Conservation (phyloP, 306 rosid genomes). For the Lathyrus aphaca region DNA sequence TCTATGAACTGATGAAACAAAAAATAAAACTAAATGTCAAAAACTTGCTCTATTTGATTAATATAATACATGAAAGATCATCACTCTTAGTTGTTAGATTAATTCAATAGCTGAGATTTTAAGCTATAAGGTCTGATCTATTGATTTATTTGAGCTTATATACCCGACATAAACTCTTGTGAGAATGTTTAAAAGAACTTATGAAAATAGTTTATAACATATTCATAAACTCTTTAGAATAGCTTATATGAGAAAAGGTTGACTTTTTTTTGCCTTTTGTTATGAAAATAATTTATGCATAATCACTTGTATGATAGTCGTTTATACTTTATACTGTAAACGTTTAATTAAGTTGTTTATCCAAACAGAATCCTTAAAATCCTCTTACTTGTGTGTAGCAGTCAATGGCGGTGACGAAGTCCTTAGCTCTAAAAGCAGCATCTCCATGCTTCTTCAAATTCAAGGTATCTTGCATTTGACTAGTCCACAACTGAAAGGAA, state of each 20-base stretch:
- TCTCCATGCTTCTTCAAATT: conserved; percentile 93
- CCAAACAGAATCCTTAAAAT: not conserved
- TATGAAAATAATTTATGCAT: not conserved
- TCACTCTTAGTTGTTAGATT: not conserved
- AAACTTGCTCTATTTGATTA: not conserved
- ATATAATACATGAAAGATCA: not conserved
- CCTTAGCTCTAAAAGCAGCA: conserved; percentile 85
- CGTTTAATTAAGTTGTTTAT: not conserved
- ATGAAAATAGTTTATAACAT: not conserved
- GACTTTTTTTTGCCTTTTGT: not conserved
- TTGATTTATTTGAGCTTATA: not conserved
- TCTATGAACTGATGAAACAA: conserved; percentile 75
- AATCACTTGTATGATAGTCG: not conserved
- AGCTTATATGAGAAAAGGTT: not conserved
- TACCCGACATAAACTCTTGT: not conserved
- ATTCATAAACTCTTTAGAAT: not conserved
- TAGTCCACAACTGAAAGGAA: conserved; percentile 96
- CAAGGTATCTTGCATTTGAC: conserved; percentile 91
- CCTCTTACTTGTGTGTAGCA: conserved; percentile 82
- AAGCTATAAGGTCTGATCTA: not conserved
- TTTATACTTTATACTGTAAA: not conserved
- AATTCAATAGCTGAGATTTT: not conserved
- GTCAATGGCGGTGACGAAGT: conserved; percentile 72
- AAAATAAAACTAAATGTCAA: not conserved
- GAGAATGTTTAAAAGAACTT: not conserved